phyloP scores from a whole-genome alignment of 257 asterid genomes.

The Nicotiana paniculata region DNA sequence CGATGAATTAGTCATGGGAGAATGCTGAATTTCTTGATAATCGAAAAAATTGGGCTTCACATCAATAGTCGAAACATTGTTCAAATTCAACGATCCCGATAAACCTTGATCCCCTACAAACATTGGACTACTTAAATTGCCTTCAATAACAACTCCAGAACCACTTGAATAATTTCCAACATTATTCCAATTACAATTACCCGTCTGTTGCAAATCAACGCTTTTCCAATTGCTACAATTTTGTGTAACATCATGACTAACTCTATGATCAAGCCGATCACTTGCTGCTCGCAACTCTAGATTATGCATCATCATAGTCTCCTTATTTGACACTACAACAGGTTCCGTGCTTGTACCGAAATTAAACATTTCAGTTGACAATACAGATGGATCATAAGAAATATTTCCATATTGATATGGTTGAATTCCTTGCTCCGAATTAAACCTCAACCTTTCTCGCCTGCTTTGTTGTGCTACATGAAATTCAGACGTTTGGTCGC shows the following conservation, averaged over 20 bases:
- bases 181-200: constrained; percentile 17
- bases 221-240: constrained; percentile 24
- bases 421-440: constrained; percentile 11
- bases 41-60: constrained; percentile 24
- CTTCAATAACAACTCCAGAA: constrained; percentile 7
- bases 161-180: constrained; percentile 7
- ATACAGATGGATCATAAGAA: constrained; percentile 24
- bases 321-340: not conserved
- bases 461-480: constrained; percentile 80
- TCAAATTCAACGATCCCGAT: constrained; percentile 20
- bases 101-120: constrained; percentile 28
- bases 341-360: constrained; percentile 15
- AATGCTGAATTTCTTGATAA: constrained; percentile 18
- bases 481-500: constrained; percentile 35
- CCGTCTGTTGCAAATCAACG: constrained; percentile 6
- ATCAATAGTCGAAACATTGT: constrained; percentile 11
- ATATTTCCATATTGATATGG: constrained; percentile 20
- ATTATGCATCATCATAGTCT: no score
- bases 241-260: constrained; percentile 14
- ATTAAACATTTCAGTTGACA: constrained; percentile 32
- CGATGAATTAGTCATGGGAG: constrained; percentile 11
- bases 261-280: not conserved
- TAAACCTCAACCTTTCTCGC: constrained; percentile 51
- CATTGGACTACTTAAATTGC: constrained; percentile 12
- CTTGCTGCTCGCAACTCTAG: no score